Base-by-base conservation (phyloP, 176 grass and related monocot genomes). In the Musa itinerans region DNA sequence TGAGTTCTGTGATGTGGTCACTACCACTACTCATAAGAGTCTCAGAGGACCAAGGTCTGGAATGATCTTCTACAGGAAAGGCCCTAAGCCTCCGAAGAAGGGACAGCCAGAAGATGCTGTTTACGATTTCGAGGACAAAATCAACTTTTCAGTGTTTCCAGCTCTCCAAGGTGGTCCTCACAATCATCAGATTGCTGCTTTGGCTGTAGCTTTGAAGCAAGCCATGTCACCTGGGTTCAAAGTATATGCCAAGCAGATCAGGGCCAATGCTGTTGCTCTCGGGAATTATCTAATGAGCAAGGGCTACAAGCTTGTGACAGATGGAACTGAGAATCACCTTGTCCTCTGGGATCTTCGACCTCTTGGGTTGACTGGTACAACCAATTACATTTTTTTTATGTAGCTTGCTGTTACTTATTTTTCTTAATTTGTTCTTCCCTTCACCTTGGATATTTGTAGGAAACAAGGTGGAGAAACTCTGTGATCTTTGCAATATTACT, bases 31-130 rank as follows among this genome's bases (percentile, higher is more conserved):
- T 2, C 92, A 96, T 81, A 96, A 92, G 81, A 87, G 84, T 76
- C 92, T 96, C 25, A 58, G 92, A 69, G 92, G 92, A 11, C 92
- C 92, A 70, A 91, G 92, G 53, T 79, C 92, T 74, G 92, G 92
- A 21, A 96, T 96, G 92, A 96, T 96, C 73, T 96, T 96, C 80
- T 96, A 96, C 87, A 91, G 87, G 65, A 96, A 96, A 72, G 92
- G 92, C 16, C 92, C 89, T 43, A 96, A 90, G 76, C 92, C 92
- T 68, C 89, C 92, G 1, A 96, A 92, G 79, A 96, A 96, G 79
- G 92, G 92, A 12, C 92, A 92, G 77, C 87, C 89, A 20, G 92
- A 96, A 79, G 83, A 71, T 84, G 89, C 92, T 59, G 73, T 88
- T 0, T 96, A 96, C 48, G 92, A 92, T 53, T 96, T 87, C 0